Evolutionary conservation across 441 rosid genomes (phyloP).

Genomic region (Daphne laureola): DNA sequence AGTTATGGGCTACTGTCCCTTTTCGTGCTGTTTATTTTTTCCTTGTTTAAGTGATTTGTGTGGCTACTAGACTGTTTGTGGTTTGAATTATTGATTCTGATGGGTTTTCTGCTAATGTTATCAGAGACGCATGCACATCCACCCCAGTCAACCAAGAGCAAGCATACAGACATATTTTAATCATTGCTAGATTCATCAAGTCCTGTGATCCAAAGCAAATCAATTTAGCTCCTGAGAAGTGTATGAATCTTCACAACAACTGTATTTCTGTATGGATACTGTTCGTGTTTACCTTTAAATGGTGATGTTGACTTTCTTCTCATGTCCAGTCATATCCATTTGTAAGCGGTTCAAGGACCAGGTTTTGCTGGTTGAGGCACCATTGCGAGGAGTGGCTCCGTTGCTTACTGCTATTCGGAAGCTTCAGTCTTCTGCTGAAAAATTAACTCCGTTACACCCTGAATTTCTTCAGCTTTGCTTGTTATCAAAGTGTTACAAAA

Average conservation of each 20-base stretch:
- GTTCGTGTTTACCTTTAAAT: constrained; percentile 3
- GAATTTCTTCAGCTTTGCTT: constrained; percentile 87
- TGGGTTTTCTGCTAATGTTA: constrained; percentile 18
- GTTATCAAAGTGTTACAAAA: constrained; percentile 62
- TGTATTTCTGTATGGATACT: background rate
- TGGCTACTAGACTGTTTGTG: too few relatives aligned
- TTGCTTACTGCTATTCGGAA: constrained; percentile 62
- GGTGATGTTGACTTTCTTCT: constrained; percentile 15
- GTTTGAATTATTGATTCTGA: background rate
- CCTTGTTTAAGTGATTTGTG: too few relatives aligned
- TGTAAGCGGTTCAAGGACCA: constrained; percentile 85
- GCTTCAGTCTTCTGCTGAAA: constrained; percentile 61
- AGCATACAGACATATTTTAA: constrained; percentile 30
- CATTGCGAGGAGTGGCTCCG: constrained; percentile 72
- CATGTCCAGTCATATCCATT: constrained; percentile 49
- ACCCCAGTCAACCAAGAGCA: constrained; percentile 52
- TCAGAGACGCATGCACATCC: constrained; percentile 58
- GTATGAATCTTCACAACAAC: constrained; percentile 30
- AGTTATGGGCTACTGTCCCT: background rate
- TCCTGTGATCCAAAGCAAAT: constrained; percentile 68
- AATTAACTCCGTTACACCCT: constrained; percentile 85
- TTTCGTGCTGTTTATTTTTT: too few relatives aligned
- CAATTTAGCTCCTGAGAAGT: constrained; percentile 66
- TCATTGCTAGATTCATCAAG: constrained; percentile 51
- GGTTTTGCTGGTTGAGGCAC: constrained; percentile 53